phyloP scores from a whole-genome alignment of 768 basidiomycete species.

The Cystofilobasidium macerans region DNA sequence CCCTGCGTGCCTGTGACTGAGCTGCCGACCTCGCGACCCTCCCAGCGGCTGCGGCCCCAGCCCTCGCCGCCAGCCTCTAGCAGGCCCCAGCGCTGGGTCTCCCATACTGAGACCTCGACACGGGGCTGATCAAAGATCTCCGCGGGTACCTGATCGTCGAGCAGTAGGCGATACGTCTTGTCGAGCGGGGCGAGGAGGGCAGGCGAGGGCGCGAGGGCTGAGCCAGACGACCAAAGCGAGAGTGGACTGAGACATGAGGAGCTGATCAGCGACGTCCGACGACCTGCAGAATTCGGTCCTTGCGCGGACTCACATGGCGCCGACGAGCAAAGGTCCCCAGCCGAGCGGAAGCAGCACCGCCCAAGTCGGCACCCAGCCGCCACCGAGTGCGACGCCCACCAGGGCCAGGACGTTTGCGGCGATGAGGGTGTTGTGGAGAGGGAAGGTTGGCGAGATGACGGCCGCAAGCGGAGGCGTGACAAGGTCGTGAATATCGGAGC shows the following conservation, averaged over 20 bases:
- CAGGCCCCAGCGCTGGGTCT: slow-evolving; percentile 4
- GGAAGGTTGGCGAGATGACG: slow-evolving; percentile 12
- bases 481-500: slow-evolving; percentile 19
- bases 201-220: neutral
- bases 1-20: neutral
- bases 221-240: neutral
- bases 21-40: neutral
- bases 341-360: slow-evolving; percentile 11
- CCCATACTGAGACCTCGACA: slow-evolving; percentile 5
- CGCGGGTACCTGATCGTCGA: slow-evolving; percentile 3
- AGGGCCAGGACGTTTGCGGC: slow-evolving; percentile 2
- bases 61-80: neutral
- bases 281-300: neutral
- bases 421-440: slow-evolving; percentile 15
- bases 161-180: neutral
- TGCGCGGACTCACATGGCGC: slow-evolving; percentile 1
- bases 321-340: slow-evolving; percentile 13
- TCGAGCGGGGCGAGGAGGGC: neutral
- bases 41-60: neutral
- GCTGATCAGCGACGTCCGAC: neutral
- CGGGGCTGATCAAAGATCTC: neutral
- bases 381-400: neutral
- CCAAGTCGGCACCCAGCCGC: slow-evolving; percentile 4
- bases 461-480: neutral
- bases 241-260: neutral